Evolutionary conservation across 2,329 filamentous ascomycete species (phyloP).

Genomic region (Colletotrichum plurivorum): DNA sequence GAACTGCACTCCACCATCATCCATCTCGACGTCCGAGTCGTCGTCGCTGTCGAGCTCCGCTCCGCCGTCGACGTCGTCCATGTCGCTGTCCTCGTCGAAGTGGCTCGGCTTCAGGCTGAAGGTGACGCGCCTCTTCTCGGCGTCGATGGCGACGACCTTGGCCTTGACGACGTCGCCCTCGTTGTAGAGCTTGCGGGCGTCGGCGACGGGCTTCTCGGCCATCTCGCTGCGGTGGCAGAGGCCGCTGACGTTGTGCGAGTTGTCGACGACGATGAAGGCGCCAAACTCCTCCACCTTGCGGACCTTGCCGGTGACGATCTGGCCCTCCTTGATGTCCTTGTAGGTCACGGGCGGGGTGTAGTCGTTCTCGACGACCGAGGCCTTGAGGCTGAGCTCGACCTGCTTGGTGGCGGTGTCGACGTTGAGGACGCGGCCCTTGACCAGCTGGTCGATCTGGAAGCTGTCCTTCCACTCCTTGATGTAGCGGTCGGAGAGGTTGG

Average conservation of each 20-base stretch:
- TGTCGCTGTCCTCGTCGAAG: conserved; percentile 75
- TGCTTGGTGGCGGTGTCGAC: conserved; percentile 79
- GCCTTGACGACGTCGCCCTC: conserved; percentile 96
- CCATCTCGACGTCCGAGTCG: conserved; percentile 64
- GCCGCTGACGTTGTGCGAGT: conserved; percentile 89
- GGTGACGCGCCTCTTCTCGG: conserved; percentile 82
- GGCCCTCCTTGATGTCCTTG: conserved; percentile 82
- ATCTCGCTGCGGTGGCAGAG: conserved; percentile 94
- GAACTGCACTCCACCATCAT: conserved; percentile 59
- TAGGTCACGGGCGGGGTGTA: conserved; percentile 82
- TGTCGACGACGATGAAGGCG: conserved; percentile 92
- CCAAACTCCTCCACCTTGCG: conserved; percentile 96
- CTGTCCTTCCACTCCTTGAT: conserved; percentile 96
- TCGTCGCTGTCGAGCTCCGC: conserved; percentile 60
- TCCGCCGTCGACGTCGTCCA: conserved; percentile 62
- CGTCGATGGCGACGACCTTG: conserved; percentile 84
- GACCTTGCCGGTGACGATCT: conserved; percentile 89
- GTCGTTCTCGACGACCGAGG: conserved; percentile 84
- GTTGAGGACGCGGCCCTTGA: conserved; percentile 85
- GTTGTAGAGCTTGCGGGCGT: conserved; percentile 90
- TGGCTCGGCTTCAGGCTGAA: conserved; percentile 95
- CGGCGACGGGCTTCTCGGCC: conserved; percentile 84
- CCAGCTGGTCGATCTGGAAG: conserved; percentile 90
- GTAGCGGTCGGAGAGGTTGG: conserved; percentile 90
- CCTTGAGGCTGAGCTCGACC: conserved; percentile 88